Evolutionary conservation across 2,329 filamentous ascomycete genomes (phyloP).

Genomic region (Sclerotinia nivalis): DNA sequence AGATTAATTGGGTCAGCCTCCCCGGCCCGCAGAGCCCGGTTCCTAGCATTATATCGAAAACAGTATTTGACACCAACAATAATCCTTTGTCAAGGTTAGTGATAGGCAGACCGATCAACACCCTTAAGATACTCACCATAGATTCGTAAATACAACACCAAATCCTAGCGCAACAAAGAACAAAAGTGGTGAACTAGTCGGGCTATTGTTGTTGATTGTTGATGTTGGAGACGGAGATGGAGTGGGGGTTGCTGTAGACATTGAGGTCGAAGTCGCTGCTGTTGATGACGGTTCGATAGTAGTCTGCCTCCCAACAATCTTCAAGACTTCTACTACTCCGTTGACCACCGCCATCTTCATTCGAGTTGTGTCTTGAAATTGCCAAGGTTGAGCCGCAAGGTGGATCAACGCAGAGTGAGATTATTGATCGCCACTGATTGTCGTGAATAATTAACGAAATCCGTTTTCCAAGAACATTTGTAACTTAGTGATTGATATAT

Average conservation of each 20-base stretch:
- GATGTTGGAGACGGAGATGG: conserved; percentile 28
- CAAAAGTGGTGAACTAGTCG: conserved; percentile 71
- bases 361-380: neutral
- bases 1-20: conserved; percentile 89
- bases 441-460: conserved; percentile 18
- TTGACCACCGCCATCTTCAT: conserved; percentile 35
- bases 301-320: conserved; percentile 33
- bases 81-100: conserved; percentile 65
- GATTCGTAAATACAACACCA: conserved; percentile 96
- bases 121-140: conserved; percentile 69
- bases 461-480: conserved; percentile 7
- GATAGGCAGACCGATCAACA: conserved; percentile 2
- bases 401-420: neutral
- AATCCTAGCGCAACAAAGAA: conserved; percentile 97
- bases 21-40: conserved; percentile 73
- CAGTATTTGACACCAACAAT: conserved; percentile 99
- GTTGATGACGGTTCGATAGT: conserved; percentile 11
- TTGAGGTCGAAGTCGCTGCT: conserved; percentile 20
- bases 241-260: conserved; percentile 23
- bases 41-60: conserved; percentile 95
- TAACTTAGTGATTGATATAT: neutral
- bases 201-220: conserved; percentile 39
- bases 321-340: conserved; percentile 35
- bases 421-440: conserved; percentile 12
- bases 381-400: neutral